Conservation (phyloP, 768 basidiomycete species). For the Gymnopilus dilepis region DNA sequence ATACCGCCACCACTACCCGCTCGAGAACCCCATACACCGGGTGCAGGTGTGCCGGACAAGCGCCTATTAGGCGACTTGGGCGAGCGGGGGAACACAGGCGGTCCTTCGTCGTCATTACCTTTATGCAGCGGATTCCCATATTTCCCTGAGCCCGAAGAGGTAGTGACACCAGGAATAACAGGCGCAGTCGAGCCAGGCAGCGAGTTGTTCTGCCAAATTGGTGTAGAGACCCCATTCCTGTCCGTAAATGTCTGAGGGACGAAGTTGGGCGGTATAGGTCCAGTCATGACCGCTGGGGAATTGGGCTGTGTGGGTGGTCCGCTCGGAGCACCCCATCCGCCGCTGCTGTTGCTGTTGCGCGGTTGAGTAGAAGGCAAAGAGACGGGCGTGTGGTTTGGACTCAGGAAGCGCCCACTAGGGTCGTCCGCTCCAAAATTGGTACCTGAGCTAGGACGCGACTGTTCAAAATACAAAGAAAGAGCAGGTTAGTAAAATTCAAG, state of each 20-base stretch:
- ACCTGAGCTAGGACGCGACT: constrained; percentile 2
- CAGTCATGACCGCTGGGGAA: constrained; percentile 20
- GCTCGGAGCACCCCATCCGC: not conserved
- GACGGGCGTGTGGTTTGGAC: constrained; percentile 13
- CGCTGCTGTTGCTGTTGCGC: not conserved
- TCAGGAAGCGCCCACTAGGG: constrained; percentile 9
- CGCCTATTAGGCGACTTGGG: not conserved
- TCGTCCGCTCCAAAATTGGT: not conserved
- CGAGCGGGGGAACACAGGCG: constrained; percentile 1
- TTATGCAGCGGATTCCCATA: constrained; percentile 29
- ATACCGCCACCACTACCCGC: constrained; percentile 14
- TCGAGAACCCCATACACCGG: not conserved
- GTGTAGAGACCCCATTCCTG: constrained; percentile 25
- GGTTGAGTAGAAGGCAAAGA: constrained; percentile 8
- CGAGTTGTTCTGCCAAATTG: constrained; percentile 17
- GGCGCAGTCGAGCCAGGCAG: constrained; percentile 21
- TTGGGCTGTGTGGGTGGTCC: constrained; percentile 19
- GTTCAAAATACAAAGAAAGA: constrained; percentile 1
- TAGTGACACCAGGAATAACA: constrained; percentile 11
- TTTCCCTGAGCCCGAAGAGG: constrained; percentile 3
- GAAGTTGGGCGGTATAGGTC: constrained; percentile 26
- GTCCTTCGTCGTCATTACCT: constrained; percentile 8
- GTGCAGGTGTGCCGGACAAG: constrained; percentile 1
- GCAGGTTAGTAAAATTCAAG: not conserved
- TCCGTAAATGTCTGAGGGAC: constrained; percentile 28